Evolutionary conservation across 2,329 filamentous ascomycete genomes (phyloP), one percentile per base, ranked within the genome.

Genomic region (Aspergillus uvarum): DNA sequence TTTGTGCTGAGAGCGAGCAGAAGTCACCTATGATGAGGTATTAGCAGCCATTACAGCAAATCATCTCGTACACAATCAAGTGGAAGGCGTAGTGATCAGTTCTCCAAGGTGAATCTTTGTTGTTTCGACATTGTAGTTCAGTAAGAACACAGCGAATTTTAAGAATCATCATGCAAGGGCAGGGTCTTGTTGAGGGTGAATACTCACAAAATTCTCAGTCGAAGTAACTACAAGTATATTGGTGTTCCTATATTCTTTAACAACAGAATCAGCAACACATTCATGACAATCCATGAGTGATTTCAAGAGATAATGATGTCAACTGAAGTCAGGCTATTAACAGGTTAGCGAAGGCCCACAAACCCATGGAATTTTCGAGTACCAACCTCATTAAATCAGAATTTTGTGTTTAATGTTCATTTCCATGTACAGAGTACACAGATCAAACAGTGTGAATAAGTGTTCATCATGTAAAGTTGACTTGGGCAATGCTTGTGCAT

Each of bases 401-500:
- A 85, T 87, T 85, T 85, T 84, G 81, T 85, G 82, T 82, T 74
- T 72, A 77, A 79, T 80, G 83, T 83, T 87, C 84, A 87, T 82
- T 67, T 76, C 79, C 81, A 79, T 78, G 76, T 80, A 81, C 81
- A 76, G 73, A 74, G 76, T 74, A 74, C 72, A 76, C 76, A 76
- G 80, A 79, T 87, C 85, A 86, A 85, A 87, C 85, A 87, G 85
- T 87, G 85, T 87, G 85, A 87, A 87, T 87, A 87, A 80, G 63
- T 80, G 78, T 82, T 87, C 85, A 87, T 87, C 85, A 87, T 86
- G 68, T 76, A 78, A 77, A 74, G 75, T 74, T 73, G 74, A 72
- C 70, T 68, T 67, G 65, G 61, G 59, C 58, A 64, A 58, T 52
- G 42, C 22, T 61, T 56, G 63, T 55, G 63, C 50, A 14, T 63